Percentiles rank a stretch among this genome's conserved stretches.
Conservation (phyloP, 306 rosid species). For the Hippophae gyantsensis region DNA sequence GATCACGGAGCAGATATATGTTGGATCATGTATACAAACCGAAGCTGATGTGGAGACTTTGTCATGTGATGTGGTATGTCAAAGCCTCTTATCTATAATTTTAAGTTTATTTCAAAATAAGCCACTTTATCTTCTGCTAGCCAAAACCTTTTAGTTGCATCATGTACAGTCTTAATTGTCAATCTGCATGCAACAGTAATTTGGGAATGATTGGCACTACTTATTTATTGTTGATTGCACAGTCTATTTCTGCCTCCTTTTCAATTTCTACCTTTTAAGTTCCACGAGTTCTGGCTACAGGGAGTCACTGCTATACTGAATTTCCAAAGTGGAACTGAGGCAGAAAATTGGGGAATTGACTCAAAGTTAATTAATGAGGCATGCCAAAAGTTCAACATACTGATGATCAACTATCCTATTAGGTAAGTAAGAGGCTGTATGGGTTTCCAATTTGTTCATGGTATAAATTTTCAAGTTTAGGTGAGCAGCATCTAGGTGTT, state of each 20-base stretch:
- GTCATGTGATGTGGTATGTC: conserved; percentile 49
- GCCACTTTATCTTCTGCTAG: no score
- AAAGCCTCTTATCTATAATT: neutral
- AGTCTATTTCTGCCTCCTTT: conserved; percentile 2
- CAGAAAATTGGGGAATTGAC: conserved; percentile 90
- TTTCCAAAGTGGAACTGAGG: conserved; percentile 81
- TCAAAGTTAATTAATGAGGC: conserved; percentile 56
- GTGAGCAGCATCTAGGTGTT: conserved; percentile 7
- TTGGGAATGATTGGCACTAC: neutral
- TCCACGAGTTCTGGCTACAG: conserved; percentile 39
- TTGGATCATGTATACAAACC: conserved; percentile 87
- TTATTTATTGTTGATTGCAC: neutral
- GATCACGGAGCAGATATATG: conserved; percentile 87
- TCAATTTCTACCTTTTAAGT: conserved; percentile 18
- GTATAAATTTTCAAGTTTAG: neutral
- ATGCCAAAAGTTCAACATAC: conserved; percentile 66
- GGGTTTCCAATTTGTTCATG: conserved; percentile 4
- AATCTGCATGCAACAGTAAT: neutral
- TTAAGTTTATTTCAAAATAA: no score
- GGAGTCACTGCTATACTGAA: conserved; percentile 84
- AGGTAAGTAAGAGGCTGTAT: conserved; percentile 43
- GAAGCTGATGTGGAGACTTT: conserved; percentile 67
- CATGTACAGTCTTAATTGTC: neutral
- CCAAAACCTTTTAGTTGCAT: neutral
- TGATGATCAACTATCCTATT: conserved; percentile 81